These are phyloP conservation scores for Rusavskia elegans DNA, from an alignment of 495 filamentous ascomycete genomes.

Conservation along the genomic window DNA sequence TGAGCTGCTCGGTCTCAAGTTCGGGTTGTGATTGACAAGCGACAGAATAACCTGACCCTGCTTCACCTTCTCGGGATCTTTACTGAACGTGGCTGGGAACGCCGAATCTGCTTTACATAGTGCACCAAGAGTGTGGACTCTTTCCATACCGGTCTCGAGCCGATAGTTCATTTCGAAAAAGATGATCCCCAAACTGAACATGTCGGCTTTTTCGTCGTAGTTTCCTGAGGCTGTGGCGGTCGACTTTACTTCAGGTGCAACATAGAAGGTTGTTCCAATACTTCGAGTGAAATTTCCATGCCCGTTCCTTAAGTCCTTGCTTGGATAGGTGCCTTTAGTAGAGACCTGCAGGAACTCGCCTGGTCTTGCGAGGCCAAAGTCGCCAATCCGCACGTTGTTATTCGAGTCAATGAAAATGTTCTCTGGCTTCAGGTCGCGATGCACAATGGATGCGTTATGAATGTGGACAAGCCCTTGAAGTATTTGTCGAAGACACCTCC, in stretches of 20 bases:
- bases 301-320: conserved; percentile 19
- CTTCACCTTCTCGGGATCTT: conserved; percentile 52
- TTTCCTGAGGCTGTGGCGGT: conserved; percentile 43
- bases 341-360: conserved; percentile 47
- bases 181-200: conserved; percentile 94
- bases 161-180: conserved; percentile 95
- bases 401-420: conserved; percentile 91
- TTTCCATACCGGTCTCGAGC: conserved; percentile 74
- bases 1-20: conserved; percentile 64
- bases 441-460: conserved; percentile 81
- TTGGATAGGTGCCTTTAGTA: conserved; percentile 1
- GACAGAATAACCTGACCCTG: conserved; percentile 65
- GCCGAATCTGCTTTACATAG: conserved; percentile 51
- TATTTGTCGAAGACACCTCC: conserved; percentile 84
- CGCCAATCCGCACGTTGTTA: conserved; percentile 84
- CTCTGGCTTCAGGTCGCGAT: conserved; percentile 94
- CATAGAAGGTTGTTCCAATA: conserved; percentile 88
- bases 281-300: conserved; percentile 60
- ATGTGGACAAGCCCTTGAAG: conserved; percentile 84
- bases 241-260: conserved; percentile 71
- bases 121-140: conserved; percentile 54
- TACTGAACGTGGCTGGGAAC: conserved; percentile 55
- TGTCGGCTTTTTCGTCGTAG: conserved; percentile 92
- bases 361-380: conserved; percentile 88
- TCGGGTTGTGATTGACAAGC: conserved; percentile 64